A percentile compares a stretch with the other conserved stretches of the same genome.
These are phyloP conservation scores for Papiliotrema laurentii DNA, from an alignment of 1,284 basidiomycete genomes.

Conservation along the genomic window DNA sequence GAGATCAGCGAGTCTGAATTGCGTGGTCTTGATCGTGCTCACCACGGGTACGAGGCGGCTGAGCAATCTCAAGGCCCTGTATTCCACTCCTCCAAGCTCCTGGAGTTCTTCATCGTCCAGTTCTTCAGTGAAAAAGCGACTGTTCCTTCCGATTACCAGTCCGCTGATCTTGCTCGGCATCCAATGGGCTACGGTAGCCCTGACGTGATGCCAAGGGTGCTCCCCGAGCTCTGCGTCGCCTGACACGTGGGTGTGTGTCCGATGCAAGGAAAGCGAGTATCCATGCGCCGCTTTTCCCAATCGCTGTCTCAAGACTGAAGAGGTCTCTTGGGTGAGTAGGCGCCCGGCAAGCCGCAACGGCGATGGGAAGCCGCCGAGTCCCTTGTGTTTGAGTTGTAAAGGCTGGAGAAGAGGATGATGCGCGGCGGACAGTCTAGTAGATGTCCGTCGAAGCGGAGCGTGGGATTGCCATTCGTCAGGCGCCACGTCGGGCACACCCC, in stretches of 20 bases:
- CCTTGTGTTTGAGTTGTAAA: slow-evolving; percentile 13
- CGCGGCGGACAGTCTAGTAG: no score
- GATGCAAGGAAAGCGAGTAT: not conserved
- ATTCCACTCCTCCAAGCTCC: slow-evolving; percentile 36
- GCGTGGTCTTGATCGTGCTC: slow-evolving; percentile 7
- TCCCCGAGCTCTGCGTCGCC: slow-evolving; percentile 4
- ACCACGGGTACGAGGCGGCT: slow-evolving; percentile 23
- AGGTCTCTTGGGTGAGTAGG: slow-evolving; percentile 11
- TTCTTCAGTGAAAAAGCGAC: slow-evolving; percentile 35
- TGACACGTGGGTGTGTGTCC: not conserved
- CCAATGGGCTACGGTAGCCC: slow-evolving; percentile 24
- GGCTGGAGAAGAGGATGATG: slow-evolving; percentile 4
- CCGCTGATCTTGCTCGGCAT: slow-evolving; percentile 24
- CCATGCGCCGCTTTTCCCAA: not conserved
- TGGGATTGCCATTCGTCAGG: no score
- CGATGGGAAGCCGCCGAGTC: slow-evolving; percentile 25
- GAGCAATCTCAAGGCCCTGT: slow-evolving; percentile 29
- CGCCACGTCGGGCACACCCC: no score
- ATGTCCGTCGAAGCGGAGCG: no score
- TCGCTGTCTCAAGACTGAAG: slow-evolving; percentile 2
- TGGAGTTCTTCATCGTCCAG: slow-evolving; percentile 36
- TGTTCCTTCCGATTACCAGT: slow-evolving; percentile 34
- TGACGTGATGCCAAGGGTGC: slow-evolving; percentile 16
- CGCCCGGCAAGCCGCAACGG: slow-evolving; percentile 12
- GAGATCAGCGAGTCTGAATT: not conserved